phyloP scores from a whole-genome alignment of 306 rosid species.

The Potentilla sterilis region DNA sequence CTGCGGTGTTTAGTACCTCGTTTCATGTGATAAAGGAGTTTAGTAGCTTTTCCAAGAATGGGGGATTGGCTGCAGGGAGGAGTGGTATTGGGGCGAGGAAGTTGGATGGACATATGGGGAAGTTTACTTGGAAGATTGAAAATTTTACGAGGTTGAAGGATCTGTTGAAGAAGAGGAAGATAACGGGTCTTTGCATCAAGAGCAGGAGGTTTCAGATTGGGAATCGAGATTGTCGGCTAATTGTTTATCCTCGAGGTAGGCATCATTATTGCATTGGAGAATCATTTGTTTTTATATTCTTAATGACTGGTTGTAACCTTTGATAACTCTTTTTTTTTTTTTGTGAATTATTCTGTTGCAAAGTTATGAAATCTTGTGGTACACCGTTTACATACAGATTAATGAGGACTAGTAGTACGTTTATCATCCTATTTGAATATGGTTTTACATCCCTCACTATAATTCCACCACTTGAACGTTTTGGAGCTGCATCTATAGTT shows the following conservation, averaged over 20 bases:
- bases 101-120: conserved; percentile 91
- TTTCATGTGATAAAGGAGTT: conserved; percentile 96
- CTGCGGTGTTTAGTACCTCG: conserved; percentile 86
- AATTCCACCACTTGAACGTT: conserved; percentile 21
- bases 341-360: conserved; percentile 10
- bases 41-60: conserved; percentile 88
- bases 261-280: conserved; percentile 23
- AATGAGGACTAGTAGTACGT: conserved; percentile 36
- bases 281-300: background rate
- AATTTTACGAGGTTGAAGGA: conserved; percentile 95
- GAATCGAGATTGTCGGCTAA: conserved; percentile 93
- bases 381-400: conserved; percentile 32
- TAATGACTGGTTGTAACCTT: conserved; percentile 24
- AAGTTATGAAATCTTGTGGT: conserved; percentile 24
- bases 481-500: conserved; percentile 34
- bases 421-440: conserved; percentile 27
- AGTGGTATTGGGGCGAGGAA: conserved; percentile 80
- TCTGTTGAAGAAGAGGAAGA: conserved; percentile 91
- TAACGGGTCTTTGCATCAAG: conserved; percentile 95
- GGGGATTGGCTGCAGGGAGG: conserved; percentile 66
- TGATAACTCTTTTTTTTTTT: conserved; percentile 11
- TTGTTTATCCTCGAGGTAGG: conserved; percentile 99
- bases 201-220: conserved; percentile 98
- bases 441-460: conserved; percentile 30
- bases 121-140: conserved; percentile 95